Evolutionary conservation across 2,329 filamentous ascomycete genomes (phyloP).

Genomic region (Verticillium nonalfalfae): DNA sequence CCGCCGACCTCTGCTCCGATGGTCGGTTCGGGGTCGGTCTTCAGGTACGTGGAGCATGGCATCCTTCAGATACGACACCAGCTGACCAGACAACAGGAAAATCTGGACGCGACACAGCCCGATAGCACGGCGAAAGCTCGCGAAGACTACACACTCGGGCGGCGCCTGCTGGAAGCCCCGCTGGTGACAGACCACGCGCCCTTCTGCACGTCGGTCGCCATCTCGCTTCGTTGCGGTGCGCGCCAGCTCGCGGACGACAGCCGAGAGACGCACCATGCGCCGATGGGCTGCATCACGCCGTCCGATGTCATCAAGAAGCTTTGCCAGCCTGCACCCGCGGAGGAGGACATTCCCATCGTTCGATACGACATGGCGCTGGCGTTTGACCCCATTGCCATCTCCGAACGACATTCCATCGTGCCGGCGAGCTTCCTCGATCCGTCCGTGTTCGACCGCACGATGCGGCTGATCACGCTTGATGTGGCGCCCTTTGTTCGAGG

Average conservation of each 20-base stretch:
- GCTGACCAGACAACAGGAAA: constrained; percentile 27
- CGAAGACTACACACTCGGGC: constrained; percentile 46
- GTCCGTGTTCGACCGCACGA: constrained; percentile 71
- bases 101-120: constrained; percentile 59
- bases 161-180: constrained; percentile 40
- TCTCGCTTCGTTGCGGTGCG: constrained; percentile 24
- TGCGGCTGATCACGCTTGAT: constrained; percentile 62
- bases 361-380: constrained; percentile 50
- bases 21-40: constrained; percentile 36
- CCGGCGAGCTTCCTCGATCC: constrained; percentile 46
- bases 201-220: constrained; percentile 21
- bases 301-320: neutral
- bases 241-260: constrained; percentile 9
- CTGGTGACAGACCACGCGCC: constrained; percentile 22
- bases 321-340: constrained; percentile 20
- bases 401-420: constrained; percentile 33
- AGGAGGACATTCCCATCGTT: constrained; percentile 21
- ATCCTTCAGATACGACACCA: too few species aligned
- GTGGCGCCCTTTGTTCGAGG: constrained; percentile 84
- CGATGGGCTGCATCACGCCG: constrained; percentile 24
- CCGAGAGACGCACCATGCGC: neutral
- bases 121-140: constrained; percentile 37
- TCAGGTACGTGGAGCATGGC: constrained; percentile 17
- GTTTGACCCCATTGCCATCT: constrained; percentile 53
- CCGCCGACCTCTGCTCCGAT: constrained; percentile 54